Conservation (phyloP, 2,329 filamentous ascomycete genomes). For the Drechslerella coelobrocha region DNA sequence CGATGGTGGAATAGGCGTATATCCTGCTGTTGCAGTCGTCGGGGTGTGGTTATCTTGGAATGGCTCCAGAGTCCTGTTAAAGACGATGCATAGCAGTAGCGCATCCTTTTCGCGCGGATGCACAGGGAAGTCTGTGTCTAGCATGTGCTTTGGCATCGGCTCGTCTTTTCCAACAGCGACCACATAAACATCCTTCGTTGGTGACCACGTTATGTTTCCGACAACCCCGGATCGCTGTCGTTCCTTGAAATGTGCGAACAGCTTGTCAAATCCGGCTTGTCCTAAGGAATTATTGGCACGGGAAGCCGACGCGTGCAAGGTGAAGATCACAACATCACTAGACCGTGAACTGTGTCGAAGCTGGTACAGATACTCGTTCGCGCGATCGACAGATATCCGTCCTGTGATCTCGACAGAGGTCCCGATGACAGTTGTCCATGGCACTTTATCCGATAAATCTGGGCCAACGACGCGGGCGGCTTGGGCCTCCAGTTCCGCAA, state of each 20-base stretch:
- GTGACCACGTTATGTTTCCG: constrained; percentile 73
- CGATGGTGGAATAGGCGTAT: constrained; percentile 38
- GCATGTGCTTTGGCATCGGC: constrained; percentile 68
- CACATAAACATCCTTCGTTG: constrained; percentile 89
- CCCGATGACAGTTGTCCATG: constrained; percentile 80
- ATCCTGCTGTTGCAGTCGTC: constrained; percentile 22
- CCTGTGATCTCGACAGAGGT: constrained; percentile 74
- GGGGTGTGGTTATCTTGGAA: constrained; percentile 37
- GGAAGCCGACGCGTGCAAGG: constrained; percentile 64
- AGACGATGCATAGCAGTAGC: constrained; percentile 40
- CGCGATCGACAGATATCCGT: constrained; percentile 80
- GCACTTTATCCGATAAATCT: constrained; percentile 70
- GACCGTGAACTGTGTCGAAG: constrained; percentile 76
- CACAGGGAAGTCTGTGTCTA: constrained; percentile 38
- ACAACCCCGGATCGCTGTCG: constrained; percentile 88
- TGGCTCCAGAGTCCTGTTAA: constrained; percentile 35
- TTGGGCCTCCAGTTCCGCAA: constrained; percentile 76
- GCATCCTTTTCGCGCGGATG: constrained; percentile 41
- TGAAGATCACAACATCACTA: constrained; percentile 83
- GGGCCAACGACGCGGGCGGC: constrained; percentile 85
- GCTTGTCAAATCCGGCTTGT: constrained; percentile 70
- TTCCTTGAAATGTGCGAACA: constrained; percentile 86
- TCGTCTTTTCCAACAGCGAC: constrained; percentile 80
- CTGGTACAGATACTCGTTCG: constrained; percentile 88
- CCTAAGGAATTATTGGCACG: constrained; percentile 67